Evolutionary conservation across 495 filamentous ascomycete genomes (phyloP), one percentile per base, ranked within the genome.

Genomic region (Pyrenula massariospora): DNA sequence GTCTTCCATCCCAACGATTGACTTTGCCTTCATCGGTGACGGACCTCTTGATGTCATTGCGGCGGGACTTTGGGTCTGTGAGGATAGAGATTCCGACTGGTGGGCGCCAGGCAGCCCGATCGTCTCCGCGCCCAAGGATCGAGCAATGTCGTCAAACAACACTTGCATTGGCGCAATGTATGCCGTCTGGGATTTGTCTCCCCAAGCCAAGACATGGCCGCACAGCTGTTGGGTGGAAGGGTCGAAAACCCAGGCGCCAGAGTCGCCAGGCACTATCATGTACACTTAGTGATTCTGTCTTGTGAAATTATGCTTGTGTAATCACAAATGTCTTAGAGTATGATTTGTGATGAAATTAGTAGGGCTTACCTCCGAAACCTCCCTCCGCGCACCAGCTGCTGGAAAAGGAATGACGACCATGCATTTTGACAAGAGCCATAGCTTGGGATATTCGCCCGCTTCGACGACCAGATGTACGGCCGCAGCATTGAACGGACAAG

Each of bases 161-260:
- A 96, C 78, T 54, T 97, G 88, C 92, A 97, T 97, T 2, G 92
- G 92, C 56, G 87, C 87, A 59, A 97, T 91, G 70, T 93, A 96
- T 10, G 88, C 88, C 25, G 85, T 83, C 59, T 80, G 77, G 62
- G 81, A 89, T 57, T 80, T 80, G 54, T 82, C 79, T 55, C 83
- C 90, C 82, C 86, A 94, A 10, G 92, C 92, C 11, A 96, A 75
- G 12, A 97, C 87, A 60, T 96, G 91, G 15, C 91, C 92, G 65
- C 87, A 91, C 2, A 95, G 84, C 24, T 81, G 80, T n/a, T 89
- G 89, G 19, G 81, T 74, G 5, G 80, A 77, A 56, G 89, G 87
- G 59, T 94, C 88, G 56, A 96, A 84, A 15, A 97, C 80, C 92
- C 92, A 96, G 19, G 92, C 90, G 15, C 92, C 92, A 11, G 86